These are phyloP conservation scores for Apiotrichum domesticum DNA, from an alignment of 1,284 basidiomycete genomes.

Conservation along the genomic window DNA sequence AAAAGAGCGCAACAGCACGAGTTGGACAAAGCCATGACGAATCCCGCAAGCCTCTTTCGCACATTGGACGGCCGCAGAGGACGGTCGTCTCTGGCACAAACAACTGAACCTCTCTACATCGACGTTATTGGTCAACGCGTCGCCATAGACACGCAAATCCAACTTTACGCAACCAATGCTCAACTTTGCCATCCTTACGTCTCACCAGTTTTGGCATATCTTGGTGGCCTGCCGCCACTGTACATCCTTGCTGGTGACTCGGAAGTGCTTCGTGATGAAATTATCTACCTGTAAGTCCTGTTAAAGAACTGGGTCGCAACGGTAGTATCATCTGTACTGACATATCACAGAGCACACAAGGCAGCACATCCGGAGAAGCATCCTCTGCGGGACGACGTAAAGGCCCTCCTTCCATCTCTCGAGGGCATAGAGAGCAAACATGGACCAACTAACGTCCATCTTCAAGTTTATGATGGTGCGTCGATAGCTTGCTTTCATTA, in stretches of 20 bases:
- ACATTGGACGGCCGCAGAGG: not conserved
- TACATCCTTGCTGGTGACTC: constrained; percentile 80
- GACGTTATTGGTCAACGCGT: constrained; percentile 25
- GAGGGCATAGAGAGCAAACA: constrained; percentile 59
- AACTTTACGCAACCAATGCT: constrained; percentile 82
- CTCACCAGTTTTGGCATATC: constrained; percentile 72
- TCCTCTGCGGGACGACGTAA: constrained; percentile 59
- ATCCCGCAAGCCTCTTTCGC: constrained; percentile 27
- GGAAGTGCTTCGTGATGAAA: constrained; percentile 89
- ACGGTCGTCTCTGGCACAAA: constrained; percentile 29
- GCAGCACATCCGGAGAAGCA: constrained; percentile 76
- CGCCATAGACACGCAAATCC: constrained; percentile 59
- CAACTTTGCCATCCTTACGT: constrained; percentile 79
- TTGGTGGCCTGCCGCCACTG: constrained; percentile 86
- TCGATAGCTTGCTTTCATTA: not conserved
- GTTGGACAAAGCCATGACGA: constrained; percentile 10
- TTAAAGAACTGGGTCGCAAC: too few relatives aligned
- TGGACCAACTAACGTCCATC: constrained; percentile 76
- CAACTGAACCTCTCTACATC: constrained; percentile 26
- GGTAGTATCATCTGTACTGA: too few relatives aligned
- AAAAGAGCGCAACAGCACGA: constrained; percentile 9
- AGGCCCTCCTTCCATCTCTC: constrained; percentile 60
- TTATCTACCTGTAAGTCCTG: constrained; percentile 68
- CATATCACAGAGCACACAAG: constrained; percentile 68
- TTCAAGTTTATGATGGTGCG: constrained; percentile 60